Base-by-base conservation (phyloP, 768 basidiomycete species). In the Pleurotus sapidus region DNA sequence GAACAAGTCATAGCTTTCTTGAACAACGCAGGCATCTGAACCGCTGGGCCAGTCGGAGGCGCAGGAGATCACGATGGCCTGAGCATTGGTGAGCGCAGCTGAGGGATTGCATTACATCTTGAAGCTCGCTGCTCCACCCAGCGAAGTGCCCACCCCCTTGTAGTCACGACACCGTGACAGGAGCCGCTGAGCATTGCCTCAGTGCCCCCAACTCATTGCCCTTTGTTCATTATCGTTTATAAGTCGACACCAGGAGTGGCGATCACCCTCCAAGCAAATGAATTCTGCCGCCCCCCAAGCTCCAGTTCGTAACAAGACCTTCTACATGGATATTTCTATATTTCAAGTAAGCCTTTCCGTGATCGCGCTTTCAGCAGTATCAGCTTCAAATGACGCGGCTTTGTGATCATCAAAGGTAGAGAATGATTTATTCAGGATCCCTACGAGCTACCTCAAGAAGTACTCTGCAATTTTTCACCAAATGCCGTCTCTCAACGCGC, bases 401-500 rank as follows among this genome's bases (percentile, higher is more conserved):
- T 34, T 34, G 30, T 6, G 9, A 34, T 34, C 30, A 34, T 34
- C 8, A 8, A 23, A 77, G 76, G 76, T 75, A 25, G 77, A 77
- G 46, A 67, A 69, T 43, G 61, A 60, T 9, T 56, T 74, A 20
- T 78, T 77, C 67, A 73, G 73, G 56, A 64, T 77, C 11, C 76
- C 75, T 14, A 66, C 68, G 12, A 64, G 66, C 17, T 65, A 69
- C 24, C 70, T 79, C 30, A 61, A 67, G 30, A 62, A 65, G 14
- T 67, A 68, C 42, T 77, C 75, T 0, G 65, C 5, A n/a, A n/a
- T 20, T n/a, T 45, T 45, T 9, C 42, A 67, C 2, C 65, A 75
- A 1, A 74, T 77, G 60, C 60, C 61, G 7, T 53, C 68, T 7
- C 67, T 73, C 61, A 73, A 77, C 38, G 14, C 38, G 30, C 51